Evolutionary conservation across 2,329 filamentous ascomycete species (phyloP).

Genomic region (Diaporthe sp.): DNA sequence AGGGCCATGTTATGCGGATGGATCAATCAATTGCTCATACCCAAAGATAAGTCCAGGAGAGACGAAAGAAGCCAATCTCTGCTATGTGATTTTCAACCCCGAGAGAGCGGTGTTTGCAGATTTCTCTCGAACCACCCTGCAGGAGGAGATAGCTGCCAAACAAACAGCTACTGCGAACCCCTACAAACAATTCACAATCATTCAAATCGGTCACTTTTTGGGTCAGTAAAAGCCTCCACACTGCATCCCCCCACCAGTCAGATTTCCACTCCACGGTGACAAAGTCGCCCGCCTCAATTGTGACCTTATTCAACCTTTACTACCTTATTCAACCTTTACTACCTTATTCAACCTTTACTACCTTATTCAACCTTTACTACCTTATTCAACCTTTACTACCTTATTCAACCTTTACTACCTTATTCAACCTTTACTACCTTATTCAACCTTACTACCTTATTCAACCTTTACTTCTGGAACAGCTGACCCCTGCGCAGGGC

Average conservation of each 20-base stretch:
- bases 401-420: too few species aligned
- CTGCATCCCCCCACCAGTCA: not conserved
- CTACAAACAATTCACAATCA: rapidly evolving
- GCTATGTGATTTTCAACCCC: not conserved
- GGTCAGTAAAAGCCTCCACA: not conserved
- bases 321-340: too few species aligned
- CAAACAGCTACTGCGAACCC: not conserved
- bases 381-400: too few species aligned
- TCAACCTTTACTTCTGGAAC: too few species aligned
- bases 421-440: too few species aligned
- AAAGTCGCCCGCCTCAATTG: not conserved
- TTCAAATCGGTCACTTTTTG: not conserved
- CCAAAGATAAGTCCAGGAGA: not conserved
- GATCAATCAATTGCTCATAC: not conserved
- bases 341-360: too few species aligned
- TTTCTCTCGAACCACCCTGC: not conserved
- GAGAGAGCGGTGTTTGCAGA: not conserved
- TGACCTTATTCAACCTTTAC: too few species aligned
- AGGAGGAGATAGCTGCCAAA: too few species aligned
- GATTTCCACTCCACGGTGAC: too few species aligned
- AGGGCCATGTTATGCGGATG: not conserved
- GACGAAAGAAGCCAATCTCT: not conserved
- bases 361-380: too few species aligned
- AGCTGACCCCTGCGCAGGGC: not conserved
- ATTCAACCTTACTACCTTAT: too few species aligned